Conservation (phyloP, 108 stramenopile genomes). For the Schizochytrium sp. region DNA sequence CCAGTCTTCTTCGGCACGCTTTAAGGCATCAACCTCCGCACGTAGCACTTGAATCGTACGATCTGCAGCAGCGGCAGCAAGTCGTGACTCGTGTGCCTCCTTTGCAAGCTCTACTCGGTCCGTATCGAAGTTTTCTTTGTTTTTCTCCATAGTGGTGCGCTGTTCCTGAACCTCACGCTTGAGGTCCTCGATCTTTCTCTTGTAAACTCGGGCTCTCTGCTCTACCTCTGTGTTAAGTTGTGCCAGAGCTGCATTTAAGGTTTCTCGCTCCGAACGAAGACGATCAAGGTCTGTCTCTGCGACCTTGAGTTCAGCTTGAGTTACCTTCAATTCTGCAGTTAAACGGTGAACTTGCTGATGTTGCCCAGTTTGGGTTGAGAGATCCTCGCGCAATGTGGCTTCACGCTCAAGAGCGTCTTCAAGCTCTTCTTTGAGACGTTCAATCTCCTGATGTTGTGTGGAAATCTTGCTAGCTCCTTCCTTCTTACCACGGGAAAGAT, state of each 20-base stretch:
- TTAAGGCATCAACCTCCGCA: constrained; percentile 4
- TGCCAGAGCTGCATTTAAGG: not conserved
- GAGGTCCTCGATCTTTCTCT: not conserved
- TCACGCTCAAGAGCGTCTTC: not conserved
- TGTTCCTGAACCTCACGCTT: constrained; percentile 16
- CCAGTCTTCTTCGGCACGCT: constrained; percentile 39
- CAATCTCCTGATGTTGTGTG: constrained; percentile 19
- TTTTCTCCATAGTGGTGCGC: constrained; percentile 7
- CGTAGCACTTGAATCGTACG: constrained; percentile 32
- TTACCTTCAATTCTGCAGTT: constrained; percentile 6
- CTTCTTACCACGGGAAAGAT: not conserved
- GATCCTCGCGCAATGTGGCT: not conserved
- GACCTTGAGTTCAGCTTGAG: constrained; percentile 32
- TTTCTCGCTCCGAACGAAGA: constrained; percentile 3
- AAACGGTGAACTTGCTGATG: constrained; percentile 51
- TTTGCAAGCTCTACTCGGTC: constrained; percentile 27
- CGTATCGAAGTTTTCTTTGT: constrained; percentile 18
- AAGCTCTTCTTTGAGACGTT: not conserved
- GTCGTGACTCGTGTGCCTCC: constrained; percentile 8
- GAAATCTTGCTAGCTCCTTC: constrained; percentile 14
- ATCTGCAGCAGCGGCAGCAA: constrained; percentile 5
- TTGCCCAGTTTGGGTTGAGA: not conserved
- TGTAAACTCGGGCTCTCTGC: not conserved
- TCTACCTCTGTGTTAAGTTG: constrained; percentile 18
- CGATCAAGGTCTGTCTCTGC: constrained; percentile 13